Evolutionary conservation across 768 basidiomycete genomes (phyloP), one percentile per base, ranked within the genome.

Genomic region (Rickenella mellea): DNA sequence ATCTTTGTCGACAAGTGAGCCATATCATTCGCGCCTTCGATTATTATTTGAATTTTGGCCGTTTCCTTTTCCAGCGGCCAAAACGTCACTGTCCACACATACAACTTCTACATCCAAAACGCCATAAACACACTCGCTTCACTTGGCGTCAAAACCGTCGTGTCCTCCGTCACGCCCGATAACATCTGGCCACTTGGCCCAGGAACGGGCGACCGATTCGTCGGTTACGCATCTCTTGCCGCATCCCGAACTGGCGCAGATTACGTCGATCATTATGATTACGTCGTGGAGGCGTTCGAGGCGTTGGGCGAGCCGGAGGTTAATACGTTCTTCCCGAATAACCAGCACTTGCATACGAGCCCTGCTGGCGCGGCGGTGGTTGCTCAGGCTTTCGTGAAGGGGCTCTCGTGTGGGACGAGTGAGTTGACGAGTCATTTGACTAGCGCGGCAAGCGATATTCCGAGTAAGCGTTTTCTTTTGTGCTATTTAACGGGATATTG

Each of bases 121-220:
- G 69, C 69, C 0, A 59, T 67, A 38, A 64, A 57, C 28, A 48
- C 64, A 7, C 51, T 72, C 36, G 57, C 65, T 48, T 48, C 67
- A 1, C 72, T 73, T 51, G 72, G 72, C n/a, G 69, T 64, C 25
- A 69, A 62, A 24, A 63, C 66, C 24, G 71, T 74, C 42, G 55
- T 73, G 8, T 68, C 68, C 10, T 66, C 69, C 3, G 68, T 69
- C 44, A 73, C 73, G 2, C 72, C 73, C 5, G 55, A 62, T 46
- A 69, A 73, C 50, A 59, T 59, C 25, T 74, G 69, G 69, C n/a
- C n/a, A n/a, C n/a, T n/a, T n/a, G n/a, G n/a, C n/a, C n/a, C n/a
- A n/a, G n/a, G n/a, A n/a, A 42, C n/a, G n/a, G n/a, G n/a, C n/a
- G n/a, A 53, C 17, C 62, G 71, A n/a, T 73, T 71, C 44, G 69